phyloP scores from a whole-genome alignment of 352 stramenopile genomes.

The Pythium grandisporangium region DNA sequence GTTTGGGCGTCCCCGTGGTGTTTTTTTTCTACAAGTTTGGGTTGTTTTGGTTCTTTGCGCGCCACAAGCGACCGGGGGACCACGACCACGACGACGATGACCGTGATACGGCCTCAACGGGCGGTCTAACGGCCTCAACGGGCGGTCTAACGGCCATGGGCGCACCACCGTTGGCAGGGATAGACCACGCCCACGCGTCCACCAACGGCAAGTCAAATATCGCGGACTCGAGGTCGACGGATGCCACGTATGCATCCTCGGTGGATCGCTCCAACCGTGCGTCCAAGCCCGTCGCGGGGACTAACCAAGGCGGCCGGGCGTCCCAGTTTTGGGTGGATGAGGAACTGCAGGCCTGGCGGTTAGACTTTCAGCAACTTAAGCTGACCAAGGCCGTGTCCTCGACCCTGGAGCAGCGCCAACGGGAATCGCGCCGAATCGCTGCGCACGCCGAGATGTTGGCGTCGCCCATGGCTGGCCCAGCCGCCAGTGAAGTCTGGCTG shows the following conservation, averaged over 20 bases:
- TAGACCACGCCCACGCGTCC: neutral
- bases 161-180: too few relatives aligned
- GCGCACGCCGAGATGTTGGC: conserved; percentile 15
- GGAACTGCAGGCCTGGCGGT: conserved; percentile 51
- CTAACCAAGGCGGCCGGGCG: conserved; percentile 2
- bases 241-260: neutral
- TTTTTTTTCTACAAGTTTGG: conserved; percentile 18
- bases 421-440: too few relatives aligned
- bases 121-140: neutral
- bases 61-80: conserved; percentile 5
- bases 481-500: conserved; percentile 45
- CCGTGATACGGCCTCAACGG: neutral
- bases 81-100: conserved; percentile 11
- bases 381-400: conserved; percentile 45
- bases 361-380: conserved; percentile 56
- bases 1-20: conserved; percentile 8
- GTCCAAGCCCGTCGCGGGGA: too few relatives aligned
- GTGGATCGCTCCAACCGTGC: conserved; percentile 1
- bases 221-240: neutral
- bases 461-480: conserved; percentile 20
- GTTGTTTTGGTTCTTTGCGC: conserved; percentile 3
- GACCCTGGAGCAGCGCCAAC: conserved; percentile 30
- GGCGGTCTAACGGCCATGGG: neutral
- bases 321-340: conserved; percentile 58
- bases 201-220: neutral